Evolutionary conservation across 176 grass and related monocot species (phyloP).

Genomic region (Oryza meridionalis): DNA sequence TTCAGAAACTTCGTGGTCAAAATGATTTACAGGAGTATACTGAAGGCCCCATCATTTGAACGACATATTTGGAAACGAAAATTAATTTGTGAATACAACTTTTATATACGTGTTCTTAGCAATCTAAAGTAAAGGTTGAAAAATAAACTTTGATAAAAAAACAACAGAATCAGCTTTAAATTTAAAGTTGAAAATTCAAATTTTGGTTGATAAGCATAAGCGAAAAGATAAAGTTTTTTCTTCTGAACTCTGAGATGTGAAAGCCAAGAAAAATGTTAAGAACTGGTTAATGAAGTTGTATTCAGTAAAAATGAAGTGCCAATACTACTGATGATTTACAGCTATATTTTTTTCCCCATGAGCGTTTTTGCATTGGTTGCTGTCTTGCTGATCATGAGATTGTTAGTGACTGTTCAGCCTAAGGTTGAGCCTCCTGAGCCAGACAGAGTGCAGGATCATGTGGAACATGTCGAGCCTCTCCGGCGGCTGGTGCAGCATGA

Average conservation of each 20-base stretch:
- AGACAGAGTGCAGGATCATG: conserved; percentile 86
- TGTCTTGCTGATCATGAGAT: no score
- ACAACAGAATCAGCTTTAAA: no score
- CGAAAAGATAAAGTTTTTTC: no score
- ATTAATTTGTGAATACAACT: no score
- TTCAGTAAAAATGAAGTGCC: not conserved
- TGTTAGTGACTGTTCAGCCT: not conserved
- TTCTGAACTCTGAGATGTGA: not conserved
- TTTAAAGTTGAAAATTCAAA: no score
- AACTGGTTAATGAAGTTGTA: not conserved
- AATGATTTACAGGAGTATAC: no score
- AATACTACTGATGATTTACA: not conserved
- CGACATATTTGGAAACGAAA: no score
- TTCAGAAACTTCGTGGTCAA: not conserved
- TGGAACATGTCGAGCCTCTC: conserved; percentile 71
- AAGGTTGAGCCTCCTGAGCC: conserved; percentile 80
- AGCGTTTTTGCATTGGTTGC: not conserved
- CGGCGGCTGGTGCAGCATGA: conserved; percentile 58
- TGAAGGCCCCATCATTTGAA: no score
- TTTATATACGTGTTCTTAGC: no score
- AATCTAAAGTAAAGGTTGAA: no score
- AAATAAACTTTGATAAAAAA: no score
- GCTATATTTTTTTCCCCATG: not conserved
- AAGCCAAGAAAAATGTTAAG: not conserved
- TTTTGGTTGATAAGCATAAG: no score